These are phyloP conservation scores for Paracoccidioides lutzii DNA, from an alignment of 2,329 filamentous ascomycete genomes.

Conservation along the genomic window DNA sequence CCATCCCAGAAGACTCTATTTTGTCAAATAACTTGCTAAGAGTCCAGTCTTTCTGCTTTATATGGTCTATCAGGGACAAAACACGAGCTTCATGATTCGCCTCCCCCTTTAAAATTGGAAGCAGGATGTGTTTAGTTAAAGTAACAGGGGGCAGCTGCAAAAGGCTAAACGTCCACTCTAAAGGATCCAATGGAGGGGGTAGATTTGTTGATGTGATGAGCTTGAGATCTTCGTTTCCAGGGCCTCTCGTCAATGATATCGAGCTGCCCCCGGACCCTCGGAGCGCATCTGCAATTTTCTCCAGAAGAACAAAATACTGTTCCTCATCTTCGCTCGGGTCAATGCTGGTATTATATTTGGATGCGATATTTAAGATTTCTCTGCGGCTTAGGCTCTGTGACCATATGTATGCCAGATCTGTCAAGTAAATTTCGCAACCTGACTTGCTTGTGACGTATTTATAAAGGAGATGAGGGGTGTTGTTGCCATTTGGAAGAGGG, in stretches of 20 bases:
- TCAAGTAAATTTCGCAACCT: conserved; percentile 42
- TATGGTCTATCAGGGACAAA: conserved; percentile 34
- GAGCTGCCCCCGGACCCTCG: conserved; percentile 19
- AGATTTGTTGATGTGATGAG: conserved; percentile 38
- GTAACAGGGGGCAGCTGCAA: conserved; percentile 26
- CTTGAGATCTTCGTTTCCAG: conserved; percentile 26
- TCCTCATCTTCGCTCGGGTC: conserved; percentile 45
- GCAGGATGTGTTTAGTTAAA: conserved; percentile 39
- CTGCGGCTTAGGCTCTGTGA: conserved; percentile 35
- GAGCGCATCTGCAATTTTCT: conserved; percentile 42
- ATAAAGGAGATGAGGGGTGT: conserved; percentile 27
- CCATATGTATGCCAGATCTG: conserved; percentile 48
- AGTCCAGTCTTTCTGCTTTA: conserved; percentile 47
- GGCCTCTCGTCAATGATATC: conserved; percentile 19
- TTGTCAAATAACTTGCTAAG: conserved; percentile 47
- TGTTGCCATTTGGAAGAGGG: conserved; percentile 14
- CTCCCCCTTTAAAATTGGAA: conserved; percentile 41
- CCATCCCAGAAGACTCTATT: conserved; percentile 42
- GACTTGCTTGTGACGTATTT: conserved; percentile 21
- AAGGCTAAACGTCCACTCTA: conserved; percentile 42
- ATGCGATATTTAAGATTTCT: conserved; percentile 38
- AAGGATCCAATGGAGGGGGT: conserved; percentile 39
- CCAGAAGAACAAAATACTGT: conserved; percentile 44
- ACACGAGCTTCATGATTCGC: conserved; percentile 37
- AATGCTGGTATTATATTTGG: conserved; percentile 40